Evolutionary conservation across 164 flowering plant genomes (phyloP), one percentile per base, ranked within the genome.

Genomic region (Chimonanthus salicifolius): DNA sequence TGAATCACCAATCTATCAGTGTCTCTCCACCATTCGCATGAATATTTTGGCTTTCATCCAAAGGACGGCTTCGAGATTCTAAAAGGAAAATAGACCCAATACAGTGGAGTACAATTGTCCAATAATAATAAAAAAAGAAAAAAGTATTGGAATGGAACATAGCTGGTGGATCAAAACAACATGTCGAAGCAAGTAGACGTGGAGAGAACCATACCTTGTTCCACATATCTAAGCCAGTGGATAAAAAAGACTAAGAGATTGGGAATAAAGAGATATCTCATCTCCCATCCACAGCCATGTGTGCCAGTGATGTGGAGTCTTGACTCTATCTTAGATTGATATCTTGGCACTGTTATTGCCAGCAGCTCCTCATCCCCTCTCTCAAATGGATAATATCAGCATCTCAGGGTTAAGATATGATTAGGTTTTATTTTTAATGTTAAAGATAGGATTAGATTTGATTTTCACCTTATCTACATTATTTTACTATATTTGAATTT

Each of bases 301-400:
- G 77, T 72, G 76, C 18, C 63, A 74, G 83, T 68, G 78, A 64
- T 69, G 65, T 80, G 65, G 75, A 75, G 77, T 76, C 78, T 33
- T 33, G 33, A 33, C 33, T 33, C 33, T 80, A 82, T 85, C 84
- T 81, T 81, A 80, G 85, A 84, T 84, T 58, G 82, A 85, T 84
- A 82, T 82, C 80, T 69, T 71, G 78, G 78, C 68, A 67, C 74
- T 70, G 80, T 21, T 82, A 75, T 72, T 79, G 79, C 84, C 76
- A 70, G 78, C 81, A 76, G 71, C 58, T 78, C 77, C 83, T 82
- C 81, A 80, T 82, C 83, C 80, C 83, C 80, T 71, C 78, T 71
- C 69, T 74, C 82, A 79, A 74, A 79, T 70, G 85, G 87, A 83
- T 85, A 85, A 79, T 69, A 81, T 83, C 82, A 81, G 75, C 64